Conservation (phyloP, 2,329 filamentous ascomycete species). For the Arthrocladium fulminans region DNA sequence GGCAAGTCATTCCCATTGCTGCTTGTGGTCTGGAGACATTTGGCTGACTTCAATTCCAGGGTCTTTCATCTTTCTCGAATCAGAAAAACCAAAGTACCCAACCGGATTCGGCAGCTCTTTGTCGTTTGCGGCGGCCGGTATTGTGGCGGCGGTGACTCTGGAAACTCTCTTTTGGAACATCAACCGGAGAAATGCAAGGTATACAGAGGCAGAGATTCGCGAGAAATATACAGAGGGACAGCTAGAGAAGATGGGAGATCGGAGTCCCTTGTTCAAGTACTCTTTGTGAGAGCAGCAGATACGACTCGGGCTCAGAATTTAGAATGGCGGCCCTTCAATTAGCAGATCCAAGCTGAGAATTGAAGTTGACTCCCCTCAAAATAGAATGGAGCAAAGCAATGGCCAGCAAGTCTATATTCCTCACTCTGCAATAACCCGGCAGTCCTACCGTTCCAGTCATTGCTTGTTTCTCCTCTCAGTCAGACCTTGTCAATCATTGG, state of each 20-base stretch:
- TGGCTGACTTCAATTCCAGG: no score
- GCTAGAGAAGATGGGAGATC: conserved; percentile 31
- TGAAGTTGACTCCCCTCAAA: no score
- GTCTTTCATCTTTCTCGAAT: conserved; percentile 28
- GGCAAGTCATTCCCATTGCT: no score
- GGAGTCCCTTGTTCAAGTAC: conserved; percentile 33
- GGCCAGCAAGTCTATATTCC: no score
- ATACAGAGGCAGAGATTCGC: conserved; percentile 28
- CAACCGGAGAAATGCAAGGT: conserved; percentile 28
- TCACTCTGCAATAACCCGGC: no score
- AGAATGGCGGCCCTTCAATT: no score
- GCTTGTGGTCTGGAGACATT: no score
- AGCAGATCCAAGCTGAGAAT: no score
- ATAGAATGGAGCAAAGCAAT: no score
- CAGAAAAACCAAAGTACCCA: conserved; percentile 27
- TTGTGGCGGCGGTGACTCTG: conserved; percentile 20
- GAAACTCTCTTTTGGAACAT: conserved; percentile 24
- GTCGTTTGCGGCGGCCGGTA: conserved; percentile 23
- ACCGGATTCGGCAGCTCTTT: conserved; percentile 29
- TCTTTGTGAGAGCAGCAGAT: neutral
- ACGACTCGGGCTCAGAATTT: no score
- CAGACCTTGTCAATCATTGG: no score
- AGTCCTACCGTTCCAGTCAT: neutral
- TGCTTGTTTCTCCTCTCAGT: no score
- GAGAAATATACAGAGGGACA: conserved; percentile 29